A percentile compares a stretch with the other conserved stretches of the same genome.
These are phyloP conservation scores for Eleusine coracana DNA, from an alignment of 176 grass and related monocot species.

Conservation along the genomic window DNA sequence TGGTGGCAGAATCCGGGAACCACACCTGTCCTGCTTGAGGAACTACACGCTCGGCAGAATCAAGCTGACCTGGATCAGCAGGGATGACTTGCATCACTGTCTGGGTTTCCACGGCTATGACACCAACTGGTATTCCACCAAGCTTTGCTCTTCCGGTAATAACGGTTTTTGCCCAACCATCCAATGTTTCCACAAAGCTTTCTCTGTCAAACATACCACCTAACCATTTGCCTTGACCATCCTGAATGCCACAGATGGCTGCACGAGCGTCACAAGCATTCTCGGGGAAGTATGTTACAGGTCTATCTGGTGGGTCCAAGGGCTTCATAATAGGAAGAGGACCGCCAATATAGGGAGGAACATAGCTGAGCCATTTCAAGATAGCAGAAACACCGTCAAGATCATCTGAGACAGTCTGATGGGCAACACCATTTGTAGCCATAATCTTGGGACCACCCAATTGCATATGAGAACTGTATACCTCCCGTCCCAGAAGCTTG, in stretches of 20 bases:
- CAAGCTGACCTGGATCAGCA: slow-evolving; percentile 93
- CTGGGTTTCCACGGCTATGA: slow-evolving; percentile 96
- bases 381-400: slow-evolving; percentile 96
- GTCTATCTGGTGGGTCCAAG: slow-evolving; percentile 88
- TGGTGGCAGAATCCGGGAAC: slow-evolving; percentile 95
- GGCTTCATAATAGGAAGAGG: slow-evolving; percentile 85
- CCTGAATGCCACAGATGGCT: slow-evolving; percentile 77
- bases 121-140: slow-evolving; percentile 91
- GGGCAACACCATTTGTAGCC: slow-evolving; percentile 97
- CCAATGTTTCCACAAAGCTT: slow-evolving; percentile 92
- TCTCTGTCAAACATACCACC: slow-evolving; percentile 93
- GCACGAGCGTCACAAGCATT: slow-evolving; percentile 92
- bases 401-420: slow-evolving; percentile 96
- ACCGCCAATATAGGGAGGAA: slow-evolving; percentile 86
- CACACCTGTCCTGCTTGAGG: slow-evolving; percentile 97
- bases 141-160: slow-evolving; percentile 94
- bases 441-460: slow-evolving; percentile 98
- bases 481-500: slow-evolving; percentile 95
- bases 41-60: slow-evolving; percentile 88
- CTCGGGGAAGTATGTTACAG: slow-evolving; percentile 77
- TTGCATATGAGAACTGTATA: slow-evolving; percentile 99
- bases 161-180: slow-evolving; percentile 99
- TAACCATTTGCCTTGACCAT: slow-evolving; percentile 72
- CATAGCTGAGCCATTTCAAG: slow-evolving; percentile 97
- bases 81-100: slow-evolving; percentile 96